Evolutionary conservation across 2,329 filamentous ascomycete species (phyloP), one percentile per base, ranked within the genome.

Genomic region (Aspergillus cejpii): DNA sequence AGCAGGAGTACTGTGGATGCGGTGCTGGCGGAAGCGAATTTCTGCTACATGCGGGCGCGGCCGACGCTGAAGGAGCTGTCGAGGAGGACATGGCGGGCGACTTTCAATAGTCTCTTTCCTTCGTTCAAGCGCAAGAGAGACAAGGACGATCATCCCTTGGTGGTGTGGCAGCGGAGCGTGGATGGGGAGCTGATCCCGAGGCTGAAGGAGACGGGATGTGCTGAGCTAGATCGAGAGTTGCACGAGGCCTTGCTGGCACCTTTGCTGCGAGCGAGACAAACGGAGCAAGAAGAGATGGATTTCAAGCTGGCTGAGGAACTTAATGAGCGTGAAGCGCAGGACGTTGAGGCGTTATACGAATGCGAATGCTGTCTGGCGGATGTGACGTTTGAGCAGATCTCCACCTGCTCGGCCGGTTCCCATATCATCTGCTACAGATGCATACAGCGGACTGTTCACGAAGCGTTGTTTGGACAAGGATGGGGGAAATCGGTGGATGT

Each of bases 401-500:
- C 69, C 14, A 63, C 67, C 7, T 75, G 72, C 53, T 71, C 70
- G 11, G 57, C 59, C 8, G 58, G 60, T 38, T 57, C 55, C 19
- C 72, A 75, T 56, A 55, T 71, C n/a, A 71, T 74, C 27, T 75
- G 72, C 51, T 67, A 90, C 66, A 79, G 79, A 37, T 97, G 92
- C 65, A 83, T 97, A 40, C 83, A 84, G 51, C 81, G 85, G 52
- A 84, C 89, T 8, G 77, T 91, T 47, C 85, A 84, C 39, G 91
- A 97, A 63, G 89, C 90, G 1, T 72, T 97, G 0, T 97, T 94
- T 62, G 92, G 92, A 0, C 92, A 97, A 64, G 87, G 87, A 41
- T 96, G 91, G 87, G 79, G 81, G 39, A 82, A 85, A 47, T 92
- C 80, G 57, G 84, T 96, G 55, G 78, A 92, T 60, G 67, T 79